These are phyloP conservation scores for Paecilomyces sp. DNA, from an alignment of 2,329 filamentous ascomycete species.

Conservation along the genomic window DNA sequence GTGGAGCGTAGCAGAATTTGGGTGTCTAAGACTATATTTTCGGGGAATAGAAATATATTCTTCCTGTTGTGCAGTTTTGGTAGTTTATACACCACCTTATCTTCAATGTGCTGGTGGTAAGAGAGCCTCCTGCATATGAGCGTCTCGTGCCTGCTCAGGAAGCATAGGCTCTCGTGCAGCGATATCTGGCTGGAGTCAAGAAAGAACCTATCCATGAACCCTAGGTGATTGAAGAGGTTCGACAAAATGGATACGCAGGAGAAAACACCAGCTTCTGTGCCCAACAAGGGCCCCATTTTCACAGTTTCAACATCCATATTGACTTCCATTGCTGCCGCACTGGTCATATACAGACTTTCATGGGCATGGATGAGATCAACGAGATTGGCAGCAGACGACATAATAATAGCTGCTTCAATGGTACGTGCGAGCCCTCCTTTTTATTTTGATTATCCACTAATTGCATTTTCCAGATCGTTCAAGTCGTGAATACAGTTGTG, in stretches of 20 bases:
- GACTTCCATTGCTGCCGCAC: constrained; percentile 3
- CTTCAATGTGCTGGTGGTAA: too few relatives aligned
- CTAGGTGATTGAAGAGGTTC: background rate
- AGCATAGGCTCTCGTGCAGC: background rate
- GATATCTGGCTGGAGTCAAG: background rate
- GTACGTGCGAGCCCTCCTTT: background rate
- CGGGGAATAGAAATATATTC: too few relatives aligned
- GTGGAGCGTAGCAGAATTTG: background rate
- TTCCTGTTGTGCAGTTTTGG: too few relatives aligned
- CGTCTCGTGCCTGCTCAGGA: too few relatives aligned
- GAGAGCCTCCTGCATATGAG: too few relatives aligned
- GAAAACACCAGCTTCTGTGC: background rate
- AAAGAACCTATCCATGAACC: background rate
- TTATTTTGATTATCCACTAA: background rate
- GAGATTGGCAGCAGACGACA: constrained; percentile 5
- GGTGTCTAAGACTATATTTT: too few relatives aligned
- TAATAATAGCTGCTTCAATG: constrained; percentile 8
- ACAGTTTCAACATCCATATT: constrained; percentile 5
- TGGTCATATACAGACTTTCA: constrained; percentile 6
- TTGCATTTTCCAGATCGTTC: constrained; percentile 1
- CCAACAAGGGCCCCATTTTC: constrained; percentile 8
- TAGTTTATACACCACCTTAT: too few relatives aligned
- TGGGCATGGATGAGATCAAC: constrained; percentile 5
- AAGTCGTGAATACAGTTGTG: constrained; percentile 7
- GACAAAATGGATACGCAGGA: background rate